These are phyloP conservation scores for Plasmodium fragile DNA, from an alignment of 169 alveolate species.

Conservation along the genomic window DNA sequence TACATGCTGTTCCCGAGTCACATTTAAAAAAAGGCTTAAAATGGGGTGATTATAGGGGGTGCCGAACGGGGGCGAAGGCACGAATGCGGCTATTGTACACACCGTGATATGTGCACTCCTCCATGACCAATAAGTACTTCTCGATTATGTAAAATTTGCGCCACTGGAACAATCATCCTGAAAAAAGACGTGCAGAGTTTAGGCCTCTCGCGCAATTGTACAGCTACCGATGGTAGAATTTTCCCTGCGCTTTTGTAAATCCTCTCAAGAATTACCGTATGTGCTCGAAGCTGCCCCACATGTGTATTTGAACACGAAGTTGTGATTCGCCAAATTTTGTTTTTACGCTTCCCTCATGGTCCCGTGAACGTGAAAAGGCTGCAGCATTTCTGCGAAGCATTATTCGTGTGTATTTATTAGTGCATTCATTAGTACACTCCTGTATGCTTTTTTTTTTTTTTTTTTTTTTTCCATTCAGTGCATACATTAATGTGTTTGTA, in stretches of 20 bases:
- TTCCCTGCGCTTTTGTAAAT: background rate
- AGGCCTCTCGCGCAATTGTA: background rate
- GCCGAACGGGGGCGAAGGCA: background rate
- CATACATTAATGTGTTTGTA: background rate
- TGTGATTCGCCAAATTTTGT: background rate
- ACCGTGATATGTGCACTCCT: background rate
- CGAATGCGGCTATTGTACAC: background rate
- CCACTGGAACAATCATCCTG: background rate
- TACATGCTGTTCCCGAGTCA: background rate
- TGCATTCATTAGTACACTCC: background rate
- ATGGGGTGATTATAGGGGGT: background rate
- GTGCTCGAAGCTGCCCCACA: background rate
- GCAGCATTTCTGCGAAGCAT: background rate
- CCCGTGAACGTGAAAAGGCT: background rate
- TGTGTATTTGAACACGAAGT: background rate
- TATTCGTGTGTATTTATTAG: background rate
- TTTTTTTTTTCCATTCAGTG: background rate
- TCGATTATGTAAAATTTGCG: background rate
- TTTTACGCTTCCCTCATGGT: background rate
- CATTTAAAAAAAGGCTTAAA: background rate
- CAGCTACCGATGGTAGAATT: background rate
- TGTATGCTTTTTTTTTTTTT: conserved; percentile 11
- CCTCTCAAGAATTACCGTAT: background rate
- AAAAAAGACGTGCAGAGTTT: background rate
- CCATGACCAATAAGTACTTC: background rate